Percentiles rank a stretch among this genome's conserved stretches.
phyloP scores from a whole-genome alignment of 371 early-diverging fungal species.

The Mucor mucedo region DNA sequence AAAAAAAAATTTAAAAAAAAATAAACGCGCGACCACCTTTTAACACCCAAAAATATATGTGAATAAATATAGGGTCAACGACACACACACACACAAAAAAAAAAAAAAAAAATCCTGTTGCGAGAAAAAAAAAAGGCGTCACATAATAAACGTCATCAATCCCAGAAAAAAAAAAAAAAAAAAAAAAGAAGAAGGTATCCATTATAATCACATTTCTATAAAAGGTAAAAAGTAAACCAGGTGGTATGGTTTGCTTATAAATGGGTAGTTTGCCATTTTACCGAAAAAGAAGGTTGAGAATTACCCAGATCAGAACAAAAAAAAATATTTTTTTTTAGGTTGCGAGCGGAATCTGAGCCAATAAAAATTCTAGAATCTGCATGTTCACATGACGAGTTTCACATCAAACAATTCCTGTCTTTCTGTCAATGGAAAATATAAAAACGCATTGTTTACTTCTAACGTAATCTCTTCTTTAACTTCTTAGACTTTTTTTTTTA shows the following conservation, averaged over 20 bases:
- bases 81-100: too few relatives aligned
- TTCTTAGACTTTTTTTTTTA: slow-evolving; percentile 2
- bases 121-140: background rate
- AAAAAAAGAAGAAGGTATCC: background rate
- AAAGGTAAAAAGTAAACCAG: slow-evolving; percentile 11
- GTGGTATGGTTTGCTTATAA: slow-evolving; percentile 8
- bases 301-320: too few relatives aligned
- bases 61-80: too few relatives aligned
- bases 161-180: background rate
- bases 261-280: slow-evolving; percentile 13
- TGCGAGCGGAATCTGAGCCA: background rate
- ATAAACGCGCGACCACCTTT: background rate
- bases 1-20: slow-evolving; percentile 1
- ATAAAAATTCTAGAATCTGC: background rate
- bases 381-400: slow-evolving; percentile 12
- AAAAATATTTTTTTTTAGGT: too few relatives aligned
- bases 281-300: slow-evolving; percentile 17
- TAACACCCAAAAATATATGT: too few relatives aligned
- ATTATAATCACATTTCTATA: slow-evolving; percentile 12
- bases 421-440: slow-evolving; percentile 12
- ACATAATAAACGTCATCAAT: too few relatives aligned
- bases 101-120: background rate
- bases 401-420: slow-evolving; percentile 10
- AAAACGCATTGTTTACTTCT: background rate
- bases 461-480: background rate